Base-by-base conservation (phyloP, 352 stramenopile genomes). In the Globisporangium nunn region DNA sequence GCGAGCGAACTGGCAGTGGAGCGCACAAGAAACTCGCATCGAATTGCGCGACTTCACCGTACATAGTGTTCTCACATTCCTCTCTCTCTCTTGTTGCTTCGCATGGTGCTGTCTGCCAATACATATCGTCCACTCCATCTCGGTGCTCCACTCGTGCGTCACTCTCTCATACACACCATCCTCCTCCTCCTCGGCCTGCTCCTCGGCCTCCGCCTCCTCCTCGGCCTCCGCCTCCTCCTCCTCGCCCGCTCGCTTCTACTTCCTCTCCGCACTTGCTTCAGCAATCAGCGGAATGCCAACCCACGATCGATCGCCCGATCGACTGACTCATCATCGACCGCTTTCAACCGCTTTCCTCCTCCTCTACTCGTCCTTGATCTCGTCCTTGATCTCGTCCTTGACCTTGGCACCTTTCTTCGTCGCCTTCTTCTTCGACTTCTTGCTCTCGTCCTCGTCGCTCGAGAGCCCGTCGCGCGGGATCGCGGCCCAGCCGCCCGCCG, bases 401-500 rank as follows among this genome's bases (percentile, higher is more conserved):
- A 62, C n/a, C 12, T 17, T 35, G 30, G 11, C 46, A 11, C 41
- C 41, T 31, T 50, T 58, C n/a, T 50, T 56, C 54, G 46, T 33
- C 29, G 39, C 23, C 33, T 58, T 62, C 37, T 77, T 77, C 40
- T 58, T 60, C 18, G 62, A 30, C 58, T 77, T 77, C 50, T 78
- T 68, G 37, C 60, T 68, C 62, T 89, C 80, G 40, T 93, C 83
- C 62, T 93, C 85, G 53, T 90, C 85, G 50, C 85, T 91, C 15
- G 85, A 94, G 15, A 81, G 51, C 44, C 85, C 85, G 30, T 93
- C 78, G 18, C 85, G 85, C 17, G 67, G 76, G 39, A 94, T 82
- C 17, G 80, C 73, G 3, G 62, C 68, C 85, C 85, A 94, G 37
- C 85, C 85, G n/a, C 68, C 77, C 0, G 74, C 54, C 5, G 85